phyloP scores from a whole-genome alignment of 306 rosid genomes.

The Comarum palustre region DNA sequence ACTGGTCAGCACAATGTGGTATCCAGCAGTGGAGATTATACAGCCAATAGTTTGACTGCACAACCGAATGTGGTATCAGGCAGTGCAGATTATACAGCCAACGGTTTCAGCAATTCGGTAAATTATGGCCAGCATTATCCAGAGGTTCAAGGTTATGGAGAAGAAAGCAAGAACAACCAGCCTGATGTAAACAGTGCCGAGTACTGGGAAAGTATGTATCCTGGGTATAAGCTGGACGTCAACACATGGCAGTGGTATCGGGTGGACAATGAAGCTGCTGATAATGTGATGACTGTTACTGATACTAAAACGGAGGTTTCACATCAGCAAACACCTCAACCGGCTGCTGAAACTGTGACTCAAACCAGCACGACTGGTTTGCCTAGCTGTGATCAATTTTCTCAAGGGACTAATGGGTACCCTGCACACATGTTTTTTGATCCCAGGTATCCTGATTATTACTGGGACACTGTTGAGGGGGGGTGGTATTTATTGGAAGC shows the following conservation, averaged over 20 bases:
- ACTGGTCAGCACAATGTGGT: constrained; percentile 26
- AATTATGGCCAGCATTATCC: constrained; percentile 34
- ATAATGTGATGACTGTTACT: constrained; percentile 20
- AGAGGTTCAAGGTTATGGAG: constrained; percentile 43
- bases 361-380: constrained; percentile 49
- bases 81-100: constrained; percentile 31
- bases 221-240: constrained; percentile 75
- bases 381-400: constrained; percentile 46
- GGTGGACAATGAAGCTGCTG: constrained; percentile 36
- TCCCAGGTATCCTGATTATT: constrained; percentile 83
- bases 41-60: constrained; percentile 17
- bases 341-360: constrained; percentile 47
- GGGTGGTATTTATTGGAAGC: constrained; percentile 70
- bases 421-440: constrained; percentile 75
- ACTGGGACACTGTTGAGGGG: constrained; percentile 63
- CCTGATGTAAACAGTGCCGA: constrained; percentile 57
- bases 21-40: constrained; percentile 28
- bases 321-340: constrained; percentile 55
- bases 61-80: neutral
- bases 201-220: constrained; percentile 73
- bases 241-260: constrained; percentile 72
- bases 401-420: constrained; percentile 60
- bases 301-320: constrained; percentile 43
- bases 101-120: constrained; percentile 31
- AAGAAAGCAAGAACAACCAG: constrained; percentile 34